Conservation (phyloP, 257 asterid genomes). For the Prunella vulgaris region DNA sequence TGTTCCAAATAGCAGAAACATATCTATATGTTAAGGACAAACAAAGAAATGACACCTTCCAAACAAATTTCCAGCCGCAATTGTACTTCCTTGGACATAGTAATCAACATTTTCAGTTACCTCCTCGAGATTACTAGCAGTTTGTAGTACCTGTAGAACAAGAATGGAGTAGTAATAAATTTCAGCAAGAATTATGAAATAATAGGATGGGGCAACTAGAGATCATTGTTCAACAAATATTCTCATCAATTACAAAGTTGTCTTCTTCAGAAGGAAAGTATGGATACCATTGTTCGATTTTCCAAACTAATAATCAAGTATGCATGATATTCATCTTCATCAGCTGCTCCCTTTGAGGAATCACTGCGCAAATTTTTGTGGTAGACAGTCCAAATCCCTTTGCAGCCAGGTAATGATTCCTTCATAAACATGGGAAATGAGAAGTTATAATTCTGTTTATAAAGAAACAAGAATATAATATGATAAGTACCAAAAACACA, state of each 20-base stretch:
- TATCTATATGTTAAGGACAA: constrained; percentile 16
- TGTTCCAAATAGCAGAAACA: constrained; percentile 10
- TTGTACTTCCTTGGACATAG: constrained; percentile 84
- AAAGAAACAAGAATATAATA: background rate
- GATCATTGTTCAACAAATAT: background rate
- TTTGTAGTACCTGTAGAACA: constrained; percentile 70
- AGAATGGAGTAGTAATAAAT: constrained; percentile 15
- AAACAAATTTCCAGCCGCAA: constrained; percentile 97
- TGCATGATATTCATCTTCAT: constrained; percentile 98
- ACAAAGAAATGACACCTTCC: constrained; percentile 58
- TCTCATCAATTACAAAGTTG: background rate
- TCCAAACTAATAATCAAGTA: constrained; percentile 92
- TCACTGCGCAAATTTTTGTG: constrained; percentile 83
- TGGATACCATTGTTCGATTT: constrained; percentile 84
- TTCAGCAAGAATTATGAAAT: background rate
- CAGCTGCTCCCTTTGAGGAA: constrained; percentile 61
- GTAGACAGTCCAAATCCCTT: constrained; percentile 97
- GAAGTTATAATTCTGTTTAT: constrained; percentile 8
- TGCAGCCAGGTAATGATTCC: constrained; percentile 97
- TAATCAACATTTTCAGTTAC: constrained; percentile 98
- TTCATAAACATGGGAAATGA: constrained; percentile 28
- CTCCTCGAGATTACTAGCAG: constrained; percentile 96
- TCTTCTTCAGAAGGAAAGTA: constrained; percentile 16
- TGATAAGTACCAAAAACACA: background rate
- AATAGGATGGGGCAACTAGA: constrained; percentile 1